Percentiles rank a stretch among this genome's conserved stretches.
These are phyloP conservation scores for Brassica carinata DNA, from an alignment of 345 rosid species.

Conservation along the genomic window DNA sequence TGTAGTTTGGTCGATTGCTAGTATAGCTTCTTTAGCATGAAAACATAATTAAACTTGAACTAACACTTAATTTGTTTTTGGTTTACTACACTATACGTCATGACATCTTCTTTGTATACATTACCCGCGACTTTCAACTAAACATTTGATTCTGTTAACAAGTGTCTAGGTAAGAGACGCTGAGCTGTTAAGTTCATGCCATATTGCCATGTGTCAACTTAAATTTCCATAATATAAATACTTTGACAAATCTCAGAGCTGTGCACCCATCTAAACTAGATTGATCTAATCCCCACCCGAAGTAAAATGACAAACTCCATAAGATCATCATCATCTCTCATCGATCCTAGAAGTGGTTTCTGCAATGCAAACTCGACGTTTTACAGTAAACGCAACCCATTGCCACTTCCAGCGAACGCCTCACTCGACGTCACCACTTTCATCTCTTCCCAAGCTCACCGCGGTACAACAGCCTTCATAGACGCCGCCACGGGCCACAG, in stretches of 20 bases:
- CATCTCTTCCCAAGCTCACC: conserved; percentile 74
- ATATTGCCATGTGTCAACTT: neutral
- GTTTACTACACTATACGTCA: neutral
- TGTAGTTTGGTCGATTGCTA: neutral
- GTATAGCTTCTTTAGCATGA: neutral
- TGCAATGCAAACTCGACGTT: conserved; percentile 57
- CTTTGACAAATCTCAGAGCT: neutral
- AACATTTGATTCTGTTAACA: neutral
- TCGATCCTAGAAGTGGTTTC: conserved; percentile 63
- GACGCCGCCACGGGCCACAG: conserved; percentile 66
- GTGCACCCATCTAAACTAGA: neutral
- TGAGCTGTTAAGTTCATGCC: neutral
- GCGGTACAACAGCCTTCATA: conserved; percentile 67
- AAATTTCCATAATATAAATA: neutral
- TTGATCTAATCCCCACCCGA: neutral
- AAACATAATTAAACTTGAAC: neutral
- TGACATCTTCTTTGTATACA: neutral
- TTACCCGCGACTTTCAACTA: neutral
- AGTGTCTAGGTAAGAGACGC: neutral
- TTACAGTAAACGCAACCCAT: conserved; percentile 68
- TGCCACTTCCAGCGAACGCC: conserved; percentile 50
- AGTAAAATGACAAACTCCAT: neutral
- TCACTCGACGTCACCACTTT: conserved; percentile 69
- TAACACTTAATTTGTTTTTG: neutral
- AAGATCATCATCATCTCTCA: neutral